These are phyloP conservation scores for Podospora pseudopauciseta DNA, from an alignment of 495 filamentous ascomycete species.

Conservation along the genomic window DNA sequence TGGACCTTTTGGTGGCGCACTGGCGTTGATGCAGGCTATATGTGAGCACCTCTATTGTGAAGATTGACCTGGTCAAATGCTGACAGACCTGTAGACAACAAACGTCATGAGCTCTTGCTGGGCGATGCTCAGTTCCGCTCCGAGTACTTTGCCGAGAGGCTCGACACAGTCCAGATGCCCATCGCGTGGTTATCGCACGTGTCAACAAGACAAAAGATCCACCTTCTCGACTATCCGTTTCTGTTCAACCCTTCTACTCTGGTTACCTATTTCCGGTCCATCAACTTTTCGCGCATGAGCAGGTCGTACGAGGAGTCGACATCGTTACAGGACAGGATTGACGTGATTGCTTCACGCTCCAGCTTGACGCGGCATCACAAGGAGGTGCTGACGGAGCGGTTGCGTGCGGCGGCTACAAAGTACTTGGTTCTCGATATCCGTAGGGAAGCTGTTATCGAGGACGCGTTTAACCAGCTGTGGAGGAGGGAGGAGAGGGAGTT, in stretches of 20 bases:
- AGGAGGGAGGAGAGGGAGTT: conserved; percentile 77
- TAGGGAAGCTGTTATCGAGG: conserved; percentile 64
- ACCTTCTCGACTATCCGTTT: conserved; percentile 78
- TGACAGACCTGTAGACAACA: conserved; percentile 47
- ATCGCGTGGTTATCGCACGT: conserved; percentile 63
- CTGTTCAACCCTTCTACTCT: conserved; percentile 69
- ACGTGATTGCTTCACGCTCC: conserved; percentile 52
- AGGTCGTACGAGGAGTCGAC: conserved; percentile 67
- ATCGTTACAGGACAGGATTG: conserved; percentile 57
- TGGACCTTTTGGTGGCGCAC: conserved; percentile 65
- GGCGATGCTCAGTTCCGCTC: conserved; percentile 66
- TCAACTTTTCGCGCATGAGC: conserved; percentile 82
- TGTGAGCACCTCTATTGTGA: conserved; percentile 45
- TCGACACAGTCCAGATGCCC: conserved; percentile 74
- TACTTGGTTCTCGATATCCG: conserved; percentile 76
- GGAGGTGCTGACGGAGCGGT: conserved; percentile 52
- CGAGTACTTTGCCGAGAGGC: conserved; percentile 68
- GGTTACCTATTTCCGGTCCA: conserved; percentile 82
- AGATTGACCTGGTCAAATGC: not conserved
- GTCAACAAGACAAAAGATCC: conserved; percentile 59
- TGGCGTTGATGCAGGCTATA: conserved; percentile 72
- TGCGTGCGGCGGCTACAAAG: conserved; percentile 61
- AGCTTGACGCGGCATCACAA: conserved; percentile 45
- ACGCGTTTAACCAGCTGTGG: conserved; percentile 88
- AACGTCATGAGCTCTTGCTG: conserved; percentile 60